Conservation (phyloP, 2,329 filamentous ascomycete species). For the Colletotrichum siamense region DNA sequence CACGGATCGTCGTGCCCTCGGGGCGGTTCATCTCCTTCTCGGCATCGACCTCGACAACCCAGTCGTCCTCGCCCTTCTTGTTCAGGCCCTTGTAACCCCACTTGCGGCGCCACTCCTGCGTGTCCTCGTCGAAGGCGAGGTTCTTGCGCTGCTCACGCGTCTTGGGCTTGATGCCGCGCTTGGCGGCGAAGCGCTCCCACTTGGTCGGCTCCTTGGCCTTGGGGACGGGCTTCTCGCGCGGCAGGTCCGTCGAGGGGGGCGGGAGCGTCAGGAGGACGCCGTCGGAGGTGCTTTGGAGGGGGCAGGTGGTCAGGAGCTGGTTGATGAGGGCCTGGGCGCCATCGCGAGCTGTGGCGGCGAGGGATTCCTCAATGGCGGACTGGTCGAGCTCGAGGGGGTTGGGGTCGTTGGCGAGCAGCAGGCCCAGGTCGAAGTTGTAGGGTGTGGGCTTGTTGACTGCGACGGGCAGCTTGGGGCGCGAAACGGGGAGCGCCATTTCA, state of each 20-base stretch:
- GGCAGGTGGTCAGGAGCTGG: slow-evolving; percentile 89
- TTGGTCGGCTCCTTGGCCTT: slow-evolving; percentile 83
- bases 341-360: slow-evolving; percentile 80
- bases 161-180: slow-evolving; percentile 96
- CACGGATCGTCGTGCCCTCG: slow-evolving; percentile 65
- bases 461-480: slow-evolving; percentile 61
- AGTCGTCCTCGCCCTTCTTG: slow-evolving; percentile 82
- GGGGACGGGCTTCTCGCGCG: slow-evolving; percentile 91
- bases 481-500: slow-evolving; percentile 40
- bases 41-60: slow-evolving; percentile 91
- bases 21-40: slow-evolving; percentile 69
- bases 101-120: slow-evolving; percentile 87
- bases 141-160: slow-evolving; percentile 76
- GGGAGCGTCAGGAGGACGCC: slow-evolving; percentile 85
- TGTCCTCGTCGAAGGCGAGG: slow-evolving; percentile 83
- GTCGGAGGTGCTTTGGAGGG: slow-evolving; percentile 71
- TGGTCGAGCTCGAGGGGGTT: slow-evolving; percentile 74
- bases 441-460: slow-evolving; percentile 83
- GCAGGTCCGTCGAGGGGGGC: slow-evolving; percentile 70
- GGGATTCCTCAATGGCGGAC: slow-evolving; percentile 65
- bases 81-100: slow-evolving; percentile 96
- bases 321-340: slow-evolving; percentile 92
- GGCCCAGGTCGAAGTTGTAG: slow-evolving; percentile 90
- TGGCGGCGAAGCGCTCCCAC: slow-evolving; percentile 95
- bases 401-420: slow-evolving; percentile 84